These are phyloP conservation scores for Starmerella powellii DNA, from an alignment of 805 yeast species.

Conservation along the genomic window DNA sequence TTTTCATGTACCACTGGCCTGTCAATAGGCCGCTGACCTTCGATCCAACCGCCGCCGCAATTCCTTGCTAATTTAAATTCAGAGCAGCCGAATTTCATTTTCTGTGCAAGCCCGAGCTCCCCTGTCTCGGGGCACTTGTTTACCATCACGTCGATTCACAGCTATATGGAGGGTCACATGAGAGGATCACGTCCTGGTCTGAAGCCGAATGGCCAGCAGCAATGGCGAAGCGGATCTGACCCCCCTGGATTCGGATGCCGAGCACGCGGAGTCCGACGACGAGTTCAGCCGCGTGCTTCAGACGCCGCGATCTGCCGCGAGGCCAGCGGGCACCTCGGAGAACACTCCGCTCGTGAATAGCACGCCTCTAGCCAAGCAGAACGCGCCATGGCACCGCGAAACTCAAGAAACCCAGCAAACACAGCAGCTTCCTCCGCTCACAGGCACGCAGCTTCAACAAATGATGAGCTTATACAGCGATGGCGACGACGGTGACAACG, in stretches of 20 bases:
- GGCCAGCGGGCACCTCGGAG: too few relatives aligned
- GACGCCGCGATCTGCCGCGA: slow-evolving; percentile 3
- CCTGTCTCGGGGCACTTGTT: too few relatives aligned
- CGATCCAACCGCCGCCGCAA: too few relatives aligned
- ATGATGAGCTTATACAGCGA: slow-evolving; percentile 6
- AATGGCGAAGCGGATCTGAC: slow-evolving; percentile 5
- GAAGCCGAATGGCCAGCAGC: neutral
- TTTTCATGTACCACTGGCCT: too few relatives aligned
- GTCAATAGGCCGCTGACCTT: too few relatives aligned
- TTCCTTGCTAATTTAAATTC: too few relatives aligned
- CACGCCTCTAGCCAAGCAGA: slow-evolving; percentile 4
- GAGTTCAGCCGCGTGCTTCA: slow-evolving; percentile 14
- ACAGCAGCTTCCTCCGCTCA: slow-evolving; percentile 8
- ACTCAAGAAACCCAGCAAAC: slow-evolving; percentile 5
- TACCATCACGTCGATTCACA: too few relatives aligned
- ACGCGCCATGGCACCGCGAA: neutral
- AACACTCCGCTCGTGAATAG: slow-evolving; percentile 1
- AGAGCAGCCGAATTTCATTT: too few relatives aligned
- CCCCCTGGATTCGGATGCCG: slow-evolving; percentile 11
- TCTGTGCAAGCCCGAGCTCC: too few relatives aligned
- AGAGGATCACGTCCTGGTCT: too few relatives aligned
- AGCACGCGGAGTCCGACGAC: slow-evolving; percentile 10
- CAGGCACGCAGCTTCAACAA: slow-evolving; percentile 8
- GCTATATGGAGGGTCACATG: too few relatives aligned
- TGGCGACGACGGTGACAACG: neutral